Evolutionary conservation across 1,139 yeast genomes (phyloP), one percentile per base, ranked within the genome.

Genomic region (Hemisphaericaspora lyxosophila): DNA sequence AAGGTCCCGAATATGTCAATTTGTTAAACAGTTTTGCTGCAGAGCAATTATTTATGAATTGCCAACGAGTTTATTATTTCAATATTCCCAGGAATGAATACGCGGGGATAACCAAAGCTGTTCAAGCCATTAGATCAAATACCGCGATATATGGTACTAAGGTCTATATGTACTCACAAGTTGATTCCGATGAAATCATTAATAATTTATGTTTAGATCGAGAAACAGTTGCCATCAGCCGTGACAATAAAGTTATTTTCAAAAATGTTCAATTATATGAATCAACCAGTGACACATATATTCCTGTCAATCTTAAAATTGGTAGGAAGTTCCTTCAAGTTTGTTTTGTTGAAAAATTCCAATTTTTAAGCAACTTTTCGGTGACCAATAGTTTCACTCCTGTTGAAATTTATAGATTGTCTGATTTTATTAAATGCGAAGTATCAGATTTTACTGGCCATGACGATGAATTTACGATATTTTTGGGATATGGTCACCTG

Each of bases 261-360:
- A 70, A 67, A 33, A 75, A 79, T 46, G 85, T 81, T 17, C 70
- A 73, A 31, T 59, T 80, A 11, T 80, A 65, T 51, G 78, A 79
- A 34, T 48, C 57, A 2, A 48, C 38, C 2, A 47, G 55, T 2
- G 58, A 59, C 12, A 43, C 43, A 14, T 67, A 55, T 45, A 42
- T 53, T 12, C 82, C 85, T 0, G 83, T 84, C 1, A 73, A 77
- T 1, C 46, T 88, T 41, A 80, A 79, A 48, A 73, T 88, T 42
- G 96, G 96, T 7, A 73, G 83, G 39, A 80, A 78, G 48, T 84
- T 72, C 63, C 55, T 86, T 31, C 90, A 85, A 50, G 60, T 86
- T 50, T 67, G 71, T 48, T 58, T 61, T n/a, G 60, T 58, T 32
- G 61, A 62, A 7, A 46, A 54, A 25, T 47, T 58, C 11, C 43